These are phyloP conservation scores for Rhododendron henanense DNA, from an alignment of 148 eudicot genomes.

Conservation along the genomic window DNA sequence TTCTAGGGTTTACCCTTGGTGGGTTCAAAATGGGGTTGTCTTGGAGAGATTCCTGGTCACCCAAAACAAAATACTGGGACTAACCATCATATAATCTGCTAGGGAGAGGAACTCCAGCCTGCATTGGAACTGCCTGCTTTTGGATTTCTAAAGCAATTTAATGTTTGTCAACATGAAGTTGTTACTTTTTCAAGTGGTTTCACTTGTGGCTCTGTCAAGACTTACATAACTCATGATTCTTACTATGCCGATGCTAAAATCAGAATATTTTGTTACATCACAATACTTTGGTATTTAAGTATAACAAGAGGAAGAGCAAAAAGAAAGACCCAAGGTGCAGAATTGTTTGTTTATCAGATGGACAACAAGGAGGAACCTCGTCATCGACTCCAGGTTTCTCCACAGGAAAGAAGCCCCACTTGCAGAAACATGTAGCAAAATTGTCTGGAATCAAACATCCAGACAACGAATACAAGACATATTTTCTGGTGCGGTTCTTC, in stretches of 20 bases:
- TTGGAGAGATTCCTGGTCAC: neutral
- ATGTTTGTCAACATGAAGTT: neutral
- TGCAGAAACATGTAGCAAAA: neutral
- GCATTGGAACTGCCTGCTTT: neutral
- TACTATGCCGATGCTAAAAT: neutral
- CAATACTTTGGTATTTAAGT: neutral
- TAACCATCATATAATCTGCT: neutral
- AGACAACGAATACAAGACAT: neutral
- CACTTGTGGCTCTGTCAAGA: neutral
- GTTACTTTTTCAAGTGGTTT: neutral
- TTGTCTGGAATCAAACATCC: neutral
- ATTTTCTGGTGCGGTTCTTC: neutral
- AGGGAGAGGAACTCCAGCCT: neutral
- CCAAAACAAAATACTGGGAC: neutral
- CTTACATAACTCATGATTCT: neutral
- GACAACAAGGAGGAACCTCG: neutral
- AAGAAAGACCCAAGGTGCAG: neutral
- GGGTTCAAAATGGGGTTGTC: neutral
- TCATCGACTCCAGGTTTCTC: neutral
- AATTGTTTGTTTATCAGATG: neutral
- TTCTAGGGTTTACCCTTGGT: neutral
- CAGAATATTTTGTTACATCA: neutral
- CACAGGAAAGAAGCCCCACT: neutral
- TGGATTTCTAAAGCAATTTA: neutral
- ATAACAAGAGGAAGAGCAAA: neutral